Base-by-base conservation (phyloP, 1,284 basidiomycete genomes). In the Amylostereum chailletii region DNA sequence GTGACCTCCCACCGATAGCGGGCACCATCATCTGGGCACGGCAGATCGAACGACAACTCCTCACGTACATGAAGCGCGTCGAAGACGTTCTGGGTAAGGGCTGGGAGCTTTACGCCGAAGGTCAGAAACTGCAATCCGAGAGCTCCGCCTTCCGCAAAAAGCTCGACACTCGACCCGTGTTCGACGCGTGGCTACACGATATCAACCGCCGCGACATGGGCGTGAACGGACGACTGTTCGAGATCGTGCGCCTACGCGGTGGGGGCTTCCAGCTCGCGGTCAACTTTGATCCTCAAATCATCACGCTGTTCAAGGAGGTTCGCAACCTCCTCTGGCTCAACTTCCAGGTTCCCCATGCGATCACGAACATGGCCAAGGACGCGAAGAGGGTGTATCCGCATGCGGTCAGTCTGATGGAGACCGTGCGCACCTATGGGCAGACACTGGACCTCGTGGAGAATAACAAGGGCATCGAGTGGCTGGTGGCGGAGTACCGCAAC, bases 81-180 rank as follows among this genome's bases (percentile, higher is more conserved):
- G 94, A 98, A 64, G 95, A 98, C 64, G 96, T 99, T 2, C 84
- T 99, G 8, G 96, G 95, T 6, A 94, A 93, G 66, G 94, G 93
- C 5, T 99, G 95, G 95, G 94, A 97, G 65, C 82, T 94, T 54
- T 99, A 99, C 59, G 93, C 95, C n/a, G 95, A 99, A 60, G 96
- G 96, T 4, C 93, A 97, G 66, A 94, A 94, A 62, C 85, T 99
- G 0, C 91, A 96, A 61, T 86, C 85, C 39, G 95, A 99, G 66
- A 88, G 83, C 49, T 75, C 83, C 4, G 89, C 92, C 0, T 99
- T 99, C 79, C 82, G 91, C 43, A 90, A 90, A 67, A 99, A 98
- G 69, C 85, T 98, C 46, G 94, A 98, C 62, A 95, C 94, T 0
- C 77, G 84, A 33, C 90, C 93, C 1, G 86, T 99, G 26, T 98